phyloP scores from a whole-genome alignment of 2,329 filamentous ascomycete genomes.

The Dothistroma septosporum region DNA sequence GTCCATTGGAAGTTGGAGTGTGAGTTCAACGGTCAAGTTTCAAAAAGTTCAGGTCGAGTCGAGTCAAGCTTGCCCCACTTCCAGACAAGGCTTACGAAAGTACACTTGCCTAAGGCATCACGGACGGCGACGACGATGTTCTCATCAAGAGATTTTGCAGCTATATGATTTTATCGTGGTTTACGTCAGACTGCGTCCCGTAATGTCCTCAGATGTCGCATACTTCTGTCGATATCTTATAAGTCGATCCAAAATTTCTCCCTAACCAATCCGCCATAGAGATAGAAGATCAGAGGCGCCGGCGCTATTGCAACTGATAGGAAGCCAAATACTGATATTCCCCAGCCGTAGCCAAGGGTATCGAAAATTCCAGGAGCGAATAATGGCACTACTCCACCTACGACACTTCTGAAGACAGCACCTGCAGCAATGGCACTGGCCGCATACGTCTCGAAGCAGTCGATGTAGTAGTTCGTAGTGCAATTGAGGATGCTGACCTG shows the following conservation, averaged over 20 bases:
- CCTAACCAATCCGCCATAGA: constrained; percentile 45
- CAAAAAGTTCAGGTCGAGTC: constrained; percentile 2
- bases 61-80: neutral
- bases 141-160: neutral
- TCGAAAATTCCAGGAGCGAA: constrained; percentile 45
- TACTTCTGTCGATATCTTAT: neutral
- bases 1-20: constrained; percentile 1
- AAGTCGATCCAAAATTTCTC: constrained; percentile 43
- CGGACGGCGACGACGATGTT: neutral
- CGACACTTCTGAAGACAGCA: constrained; percentile 44
- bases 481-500: constrained; percentile 52
- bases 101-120: neutral
- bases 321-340: constrained; percentile 49
- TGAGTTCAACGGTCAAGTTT: neutral
- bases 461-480: constrained; percentile 55
- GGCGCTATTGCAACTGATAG: constrained; percentile 45
- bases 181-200: neutral
- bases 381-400: constrained; percentile 47
- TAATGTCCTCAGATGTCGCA: neutral
- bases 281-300: constrained; percentile 48
- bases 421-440: constrained; percentile 50
- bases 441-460: constrained; percentile 49
- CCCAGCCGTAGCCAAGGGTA: constrained; percentile 48
- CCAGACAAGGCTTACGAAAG: neutral
- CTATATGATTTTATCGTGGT: neutral